Evolutionary conservation across 2,329 filamentous ascomycete species (phyloP).

Genomic region (Penicillium sp.): DNA sequence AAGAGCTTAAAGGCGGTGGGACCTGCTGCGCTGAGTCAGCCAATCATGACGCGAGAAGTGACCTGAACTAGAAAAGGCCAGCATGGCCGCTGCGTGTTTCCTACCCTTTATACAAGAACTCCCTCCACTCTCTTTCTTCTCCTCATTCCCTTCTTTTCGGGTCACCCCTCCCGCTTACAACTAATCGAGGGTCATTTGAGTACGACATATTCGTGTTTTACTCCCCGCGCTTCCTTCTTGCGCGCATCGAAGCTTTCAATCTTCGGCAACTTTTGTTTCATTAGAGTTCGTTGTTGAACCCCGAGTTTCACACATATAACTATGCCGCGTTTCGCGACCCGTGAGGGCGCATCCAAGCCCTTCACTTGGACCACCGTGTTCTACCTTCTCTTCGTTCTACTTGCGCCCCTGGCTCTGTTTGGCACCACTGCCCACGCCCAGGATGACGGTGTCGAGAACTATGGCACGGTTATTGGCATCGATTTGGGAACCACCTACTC

Average conservation of each 20-base stretch:
- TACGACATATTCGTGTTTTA: constrained; percentile 14
- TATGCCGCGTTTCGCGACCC: constrained; percentile 57
- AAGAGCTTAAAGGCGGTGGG: not conserved
- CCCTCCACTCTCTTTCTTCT: constrained; percentile 15
- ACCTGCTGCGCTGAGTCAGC: constrained; percentile 27
- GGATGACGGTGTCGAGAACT: constrained; percentile 65
- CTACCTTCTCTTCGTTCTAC: constrained; percentile 86
- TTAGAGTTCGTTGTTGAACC: constrained; percentile 11
- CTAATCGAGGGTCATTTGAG: constrained; percentile 15
- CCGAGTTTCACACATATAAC: constrained; percentile 9
- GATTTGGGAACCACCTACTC: constrained; percentile 84
- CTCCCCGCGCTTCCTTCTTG: constrained; percentile 10
- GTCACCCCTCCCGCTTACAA: constrained; percentile 12
- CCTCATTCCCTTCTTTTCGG: constrained; percentile 21
- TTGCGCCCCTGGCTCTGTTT: constrained; percentile 76
- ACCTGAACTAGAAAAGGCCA: constrained; percentile 44
- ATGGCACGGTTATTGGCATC: constrained; percentile 91
- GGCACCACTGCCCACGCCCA: constrained; percentile 63
- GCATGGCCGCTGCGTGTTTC: constrained; percentile 37
- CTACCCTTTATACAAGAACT: constrained; percentile 32
- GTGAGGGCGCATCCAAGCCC: constrained; percentile 60
- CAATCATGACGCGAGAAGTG: constrained; percentile 39
- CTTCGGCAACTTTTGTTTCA: constrained; percentile 13
- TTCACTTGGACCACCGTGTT: constrained; percentile 78
- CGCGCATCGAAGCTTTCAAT: constrained; percentile 9